Base-by-base conservation (phyloP, 2,329 filamentous ascomycete species). In the Pseudodiploospora longispora region DNA sequence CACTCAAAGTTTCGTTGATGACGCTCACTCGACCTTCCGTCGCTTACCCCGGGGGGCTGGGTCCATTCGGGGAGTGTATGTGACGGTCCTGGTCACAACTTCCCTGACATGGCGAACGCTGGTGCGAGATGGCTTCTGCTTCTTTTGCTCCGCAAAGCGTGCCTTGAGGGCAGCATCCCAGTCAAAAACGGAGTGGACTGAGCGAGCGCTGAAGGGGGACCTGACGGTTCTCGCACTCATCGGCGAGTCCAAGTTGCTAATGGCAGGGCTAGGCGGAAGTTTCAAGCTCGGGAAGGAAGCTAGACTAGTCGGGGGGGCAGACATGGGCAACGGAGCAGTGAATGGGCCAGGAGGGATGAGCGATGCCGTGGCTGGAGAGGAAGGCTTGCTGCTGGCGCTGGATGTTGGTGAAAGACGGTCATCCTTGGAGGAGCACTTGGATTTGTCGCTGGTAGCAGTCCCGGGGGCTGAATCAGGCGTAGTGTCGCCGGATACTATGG, bases 81-180 rank as follows among this genome's bases (percentile, higher is more conserved):
- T 95, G 47, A 95, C 87, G 10, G 89, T 96, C 54, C 89, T 78
- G n/a, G 90, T 96, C 42, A 96, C 86, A 4, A 96, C 88, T 63
- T 96, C 89, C 43, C 87, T 75, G 47, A 96, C 88, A 59, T 84
- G 76, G 48, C 82, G 78, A 45, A 82, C 72, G 55, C 74, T 82
- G 30, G 81, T 80, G 52, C 74, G 76, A 35, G 77, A 70, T 10
- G 74, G 59, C 59, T 78, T 77, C 50, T 73, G 75, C 55, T 73
- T 70, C 60, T 70, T 71, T 58, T 70, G 64, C 43, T 84, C 83
- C 47, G 78, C 74, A 55, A 80, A 82, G 41, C 78, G 74, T 38
- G 75, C 74, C 65, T 84, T 87, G 55, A 82, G 74, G 6, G 83
- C 83, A 5, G 80, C 67, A 47, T 85, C 83, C 86, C 85, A 90